Percentiles rank a stretch among this genome's conserved stretches.
These are phyloP conservation scores for Annulohypoxylon moriforme DNA, from an alignment of 495 filamentous ascomycete species.

Conservation along the genomic window DNA sequence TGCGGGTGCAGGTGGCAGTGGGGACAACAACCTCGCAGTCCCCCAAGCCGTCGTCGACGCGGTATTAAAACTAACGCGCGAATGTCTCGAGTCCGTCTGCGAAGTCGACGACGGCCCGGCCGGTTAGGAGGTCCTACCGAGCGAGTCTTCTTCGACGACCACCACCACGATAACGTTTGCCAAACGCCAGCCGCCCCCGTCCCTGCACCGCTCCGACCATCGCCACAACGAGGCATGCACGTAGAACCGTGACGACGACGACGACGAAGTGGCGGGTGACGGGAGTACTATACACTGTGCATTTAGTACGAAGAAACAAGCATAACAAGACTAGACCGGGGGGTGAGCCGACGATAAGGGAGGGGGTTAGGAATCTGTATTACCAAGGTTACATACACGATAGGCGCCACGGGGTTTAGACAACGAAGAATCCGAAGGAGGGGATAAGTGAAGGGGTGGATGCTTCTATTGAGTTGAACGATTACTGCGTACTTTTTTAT, in stretches of 20 bases:
- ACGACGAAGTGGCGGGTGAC: neutral
- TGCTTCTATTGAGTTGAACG: slow-evolving; percentile 6
- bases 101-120: slow-evolving; percentile 55
- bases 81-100: slow-evolving; percentile 62
- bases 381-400: neutral
- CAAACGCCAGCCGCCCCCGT: no score
- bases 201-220: no score
- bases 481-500: neutral
- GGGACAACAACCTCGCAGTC: slow-evolving; percentile 55
- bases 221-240: no score
- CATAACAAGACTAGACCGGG: neutral
- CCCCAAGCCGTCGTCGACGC: slow-evolving; percentile 64
- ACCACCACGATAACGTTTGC: neutral
- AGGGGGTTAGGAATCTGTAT: neutral
- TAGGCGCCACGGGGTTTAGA: neutral
- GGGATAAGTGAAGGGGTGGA: neutral
- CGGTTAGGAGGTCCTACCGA: slow-evolving; percentile 19
- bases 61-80: slow-evolving; percentile 63
- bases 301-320: neutral
- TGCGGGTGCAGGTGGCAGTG: slow-evolving; percentile 2
- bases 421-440: neutral
- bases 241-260: neutral
- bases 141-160: neutral
- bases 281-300: neutral
- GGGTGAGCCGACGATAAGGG: neutral